Base-by-base conservation (phyloP, 2,329 filamentous ascomycete genomes). In the Cladorrhinum sp. region DNA sequence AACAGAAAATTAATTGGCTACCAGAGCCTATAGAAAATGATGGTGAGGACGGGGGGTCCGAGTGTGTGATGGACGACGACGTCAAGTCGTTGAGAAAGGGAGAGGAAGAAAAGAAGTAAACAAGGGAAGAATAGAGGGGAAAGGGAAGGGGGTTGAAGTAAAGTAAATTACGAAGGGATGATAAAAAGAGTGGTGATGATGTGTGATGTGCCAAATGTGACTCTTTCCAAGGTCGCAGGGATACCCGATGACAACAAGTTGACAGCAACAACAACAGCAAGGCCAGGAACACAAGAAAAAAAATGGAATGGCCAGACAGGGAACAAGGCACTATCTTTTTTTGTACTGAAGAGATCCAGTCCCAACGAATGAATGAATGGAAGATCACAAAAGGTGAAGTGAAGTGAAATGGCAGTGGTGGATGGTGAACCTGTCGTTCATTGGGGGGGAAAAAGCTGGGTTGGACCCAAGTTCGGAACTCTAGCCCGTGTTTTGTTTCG, bases 401-500 rank as follows among this genome's bases (percentile, higher is more conserved):
- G 6, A 5, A 13, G 12, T 50, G 45, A 41, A 45, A 45, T 41
- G 36, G 16, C 7, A n/a, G 16, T 41, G 3, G 5, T 23, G 54
- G 27, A 29, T 23, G 48, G 32, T 18, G 27, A 49, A 45, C 41
- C 38, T 24, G 20, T 25, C 20, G n/a, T 56, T 50, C 24, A 59
- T 57, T n/a, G n/a, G n/a, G n/a, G n/a, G n/a, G n/a, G 12, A 6
- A 32, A 36, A 45, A 45, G 41, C 16, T 45, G 18, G n/a, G n/a
- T n/a, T n/a, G n/a, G 2, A 45, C 8, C 27, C 32, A 8, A 36
- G 60, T 56, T 55, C 27, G 32, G 57, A 38, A 52, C 18, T 57
- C 41, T 9, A 49, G n/a, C 55, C 58, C 29, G 38, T 63, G 55
- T 59, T 63, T 62, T 62, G 63, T 65, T 65, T 65, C 61, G 59